A percentile compares a stretch with the other conserved stretches of the same genome.
Conservation (phyloP, 352 stramenopile genomes). For the Thraustochytrium striatum region DNA sequence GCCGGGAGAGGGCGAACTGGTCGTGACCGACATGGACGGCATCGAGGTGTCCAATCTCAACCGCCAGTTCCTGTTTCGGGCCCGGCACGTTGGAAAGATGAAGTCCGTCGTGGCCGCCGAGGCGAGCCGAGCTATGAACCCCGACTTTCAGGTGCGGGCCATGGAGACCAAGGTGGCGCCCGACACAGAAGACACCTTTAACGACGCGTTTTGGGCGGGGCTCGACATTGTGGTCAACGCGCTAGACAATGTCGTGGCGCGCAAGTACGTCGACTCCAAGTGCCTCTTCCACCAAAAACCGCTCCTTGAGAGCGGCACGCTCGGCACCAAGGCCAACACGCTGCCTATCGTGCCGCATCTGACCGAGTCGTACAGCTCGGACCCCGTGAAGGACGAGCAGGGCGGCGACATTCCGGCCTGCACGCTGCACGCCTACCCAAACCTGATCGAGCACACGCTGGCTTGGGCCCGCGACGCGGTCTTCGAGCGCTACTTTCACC, state of each 20-base stretch:
- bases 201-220: slow-evolving; percentile 92
- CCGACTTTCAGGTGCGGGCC: slow-evolving; percentile 54
- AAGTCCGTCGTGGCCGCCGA: slow-evolving; percentile 87
- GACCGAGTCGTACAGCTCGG: slow-evolving; percentile 92
- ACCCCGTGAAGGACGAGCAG: slow-evolving; percentile 29
- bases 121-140: slow-evolving; percentile 90
- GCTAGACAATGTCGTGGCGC: slow-evolving; percentile 95
- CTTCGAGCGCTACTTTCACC: slow-evolving; percentile 95
- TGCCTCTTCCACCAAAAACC: slow-evolving; percentile 92
- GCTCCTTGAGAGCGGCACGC: slow-evolving; percentile 97
- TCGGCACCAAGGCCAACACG: slow-evolving; percentile 97
- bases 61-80: slow-evolving; percentile 97
- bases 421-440: slow-evolving; percentile 99
- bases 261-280: slow-evolving; percentile 92
- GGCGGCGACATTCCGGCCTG: slow-evolving; percentile 99
- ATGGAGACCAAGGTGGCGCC: slow-evolving; percentile 76
- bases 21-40: slow-evolving; percentile 97
- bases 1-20: slow-evolving; percentile 67
- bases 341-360: slow-evolving; percentile 75
- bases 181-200: slow-evolving; percentile 91
- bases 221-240: slow-evolving; percentile 93
- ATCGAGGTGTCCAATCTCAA: slow-evolving; percentile 99
- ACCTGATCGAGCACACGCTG: slow-evolving; percentile 97
- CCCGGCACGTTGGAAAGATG: slow-evolving; percentile 87
- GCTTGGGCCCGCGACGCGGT: slow-evolving; percentile 92